Conservation (phyloP, 2,329 filamentous ascomycete genomes). For the Eutypella sp. region DNA sequence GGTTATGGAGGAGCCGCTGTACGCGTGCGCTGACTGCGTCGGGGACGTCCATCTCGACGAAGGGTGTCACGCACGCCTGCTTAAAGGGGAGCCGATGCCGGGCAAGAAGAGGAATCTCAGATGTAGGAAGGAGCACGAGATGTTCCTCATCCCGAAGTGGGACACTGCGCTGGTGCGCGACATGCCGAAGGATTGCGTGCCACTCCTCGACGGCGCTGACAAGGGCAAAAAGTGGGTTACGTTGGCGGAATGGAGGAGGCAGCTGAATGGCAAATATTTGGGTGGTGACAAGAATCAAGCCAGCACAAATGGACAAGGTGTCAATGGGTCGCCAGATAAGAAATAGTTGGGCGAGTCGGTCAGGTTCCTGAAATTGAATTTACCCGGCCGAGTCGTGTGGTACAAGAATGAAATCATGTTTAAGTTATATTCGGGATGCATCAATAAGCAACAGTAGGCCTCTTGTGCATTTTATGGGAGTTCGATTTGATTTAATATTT, state of each 20-base stretch:
- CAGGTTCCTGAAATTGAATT: not conserved
- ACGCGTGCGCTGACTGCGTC: slow-evolving; percentile 24
- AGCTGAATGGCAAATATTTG: slow-evolving; percentile 18
- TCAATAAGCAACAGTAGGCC: too few relatives aligned
- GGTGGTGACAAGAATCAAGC: slow-evolving; percentile 2
- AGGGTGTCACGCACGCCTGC: slow-evolving; percentile 16
- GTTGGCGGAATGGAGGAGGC: slow-evolving; percentile 22
- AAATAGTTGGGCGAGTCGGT: too few relatives aligned
- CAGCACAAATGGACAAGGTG: too few relatives aligned
- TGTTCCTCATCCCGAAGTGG: slow-evolving; percentile 19
- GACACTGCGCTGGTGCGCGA: slow-evolving; percentile 13
- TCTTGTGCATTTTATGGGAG: too few relatives aligned
- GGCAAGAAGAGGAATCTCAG: slow-evolving; percentile 11
- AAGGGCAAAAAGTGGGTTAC: slow-evolving; percentile 19
- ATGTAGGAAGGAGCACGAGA: slow-evolving; percentile 20
- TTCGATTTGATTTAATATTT: too few relatives aligned
- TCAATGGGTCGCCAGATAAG: too few relatives aligned
- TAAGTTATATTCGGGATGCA: too few relatives aligned
- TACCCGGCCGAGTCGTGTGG: not conserved
- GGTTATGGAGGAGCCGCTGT: slow-evolving; percentile 17
- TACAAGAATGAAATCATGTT: too few relatives aligned
- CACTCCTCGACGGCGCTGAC: slow-evolving; percentile 13
- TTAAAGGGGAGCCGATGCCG: slow-evolving; percentile 15
- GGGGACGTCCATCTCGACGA: slow-evolving; percentile 15
- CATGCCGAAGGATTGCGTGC: slow-evolving; percentile 18